phyloP scores from a whole-genome alignment of 2,329 filamentous ascomycete species.

The Aspergillus viridinutans region DNA sequence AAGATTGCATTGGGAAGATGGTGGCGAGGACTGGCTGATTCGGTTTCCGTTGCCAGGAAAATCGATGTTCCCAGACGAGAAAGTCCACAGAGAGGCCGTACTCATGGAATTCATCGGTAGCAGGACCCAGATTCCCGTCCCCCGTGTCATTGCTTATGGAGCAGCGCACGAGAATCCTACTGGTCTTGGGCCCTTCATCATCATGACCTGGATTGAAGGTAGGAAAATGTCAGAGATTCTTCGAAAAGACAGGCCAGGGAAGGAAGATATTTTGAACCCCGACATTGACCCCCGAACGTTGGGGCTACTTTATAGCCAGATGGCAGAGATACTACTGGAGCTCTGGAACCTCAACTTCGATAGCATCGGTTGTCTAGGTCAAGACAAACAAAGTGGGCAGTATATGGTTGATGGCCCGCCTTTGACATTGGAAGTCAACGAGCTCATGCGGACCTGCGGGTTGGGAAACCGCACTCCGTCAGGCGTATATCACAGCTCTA shows the following conservation, averaged over 20 bases:
- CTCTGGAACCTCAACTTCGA: conserved; percentile 5
- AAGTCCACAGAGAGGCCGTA: conserved; percentile 4
- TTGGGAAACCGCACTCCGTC: not conserved
- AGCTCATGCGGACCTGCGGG: conserved; percentile 5
- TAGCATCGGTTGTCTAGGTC: not conserved
- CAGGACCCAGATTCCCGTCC: conserved; percentile 7
- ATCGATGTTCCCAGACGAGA: conserved; percentile 12
- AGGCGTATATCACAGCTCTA: not conserved
- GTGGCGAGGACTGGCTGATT: conserved; percentile 9
- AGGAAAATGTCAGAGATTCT: conserved; percentile 5
- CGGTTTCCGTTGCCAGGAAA: conserved; percentile 9
- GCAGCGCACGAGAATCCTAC: not conserved
- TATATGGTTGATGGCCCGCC: not conserved
- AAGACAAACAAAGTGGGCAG: not conserved
- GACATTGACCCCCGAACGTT: not conserved
- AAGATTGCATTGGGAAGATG: conserved; percentile 11
- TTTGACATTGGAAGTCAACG: conserved; percentile 1
- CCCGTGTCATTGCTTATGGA: conserved; percentile 2
- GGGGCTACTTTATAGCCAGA: conserved; percentile 2
- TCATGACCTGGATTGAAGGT: conserved; percentile 10
- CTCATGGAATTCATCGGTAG: conserved; percentile 4
- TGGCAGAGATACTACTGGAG: conserved; percentile 5
- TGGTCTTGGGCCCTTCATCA: conserved; percentile 9
- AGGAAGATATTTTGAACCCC: not conserved
- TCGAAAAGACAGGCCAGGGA: not conserved